A percentile compares a stretch with the other conserved stretches of the same genome.
These are phyloP conservation scores for Pestalotiopsis sp. DNA, from an alignment of 2,329 filamentous ascomycete genomes.

Conservation along the genomic window DNA sequence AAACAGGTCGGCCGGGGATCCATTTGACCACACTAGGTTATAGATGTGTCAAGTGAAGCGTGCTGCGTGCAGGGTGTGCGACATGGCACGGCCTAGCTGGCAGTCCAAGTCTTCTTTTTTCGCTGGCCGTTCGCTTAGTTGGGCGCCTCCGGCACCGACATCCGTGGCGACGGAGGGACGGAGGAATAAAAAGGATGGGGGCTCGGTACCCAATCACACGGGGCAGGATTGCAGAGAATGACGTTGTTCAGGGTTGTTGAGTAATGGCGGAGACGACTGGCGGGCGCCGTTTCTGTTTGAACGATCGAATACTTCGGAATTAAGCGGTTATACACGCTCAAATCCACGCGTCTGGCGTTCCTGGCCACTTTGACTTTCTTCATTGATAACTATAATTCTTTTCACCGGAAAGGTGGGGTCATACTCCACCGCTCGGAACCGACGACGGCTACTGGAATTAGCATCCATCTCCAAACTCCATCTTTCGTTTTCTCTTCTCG, in stretches of 20 bases:
- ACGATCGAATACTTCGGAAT: neutral
- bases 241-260: neutral
- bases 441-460: neutral
- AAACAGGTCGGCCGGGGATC: neutral
- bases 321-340: neutral
- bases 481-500: neutral
- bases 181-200: neutral
- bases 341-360: neutral
- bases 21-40: neutral
- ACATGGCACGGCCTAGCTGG: neutral
- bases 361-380: neutral
- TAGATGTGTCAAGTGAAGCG: neutral
- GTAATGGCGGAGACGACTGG: neutral
- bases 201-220: neutral
- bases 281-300: neutral
- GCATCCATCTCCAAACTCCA: neutral
- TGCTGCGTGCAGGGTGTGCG: neutral
- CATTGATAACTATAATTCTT: neutral
- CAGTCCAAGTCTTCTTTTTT: neutral
- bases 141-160: conserved; percentile 3
- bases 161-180: neutral
- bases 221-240: conserved; percentile 2
- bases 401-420: neutral
- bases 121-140: neutral
- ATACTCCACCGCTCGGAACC: neutral